These are phyloP conservation scores for Globisporangium nagaii DNA, from an alignment of 352 stramenopile species.

Conservation along the genomic window DNA sequence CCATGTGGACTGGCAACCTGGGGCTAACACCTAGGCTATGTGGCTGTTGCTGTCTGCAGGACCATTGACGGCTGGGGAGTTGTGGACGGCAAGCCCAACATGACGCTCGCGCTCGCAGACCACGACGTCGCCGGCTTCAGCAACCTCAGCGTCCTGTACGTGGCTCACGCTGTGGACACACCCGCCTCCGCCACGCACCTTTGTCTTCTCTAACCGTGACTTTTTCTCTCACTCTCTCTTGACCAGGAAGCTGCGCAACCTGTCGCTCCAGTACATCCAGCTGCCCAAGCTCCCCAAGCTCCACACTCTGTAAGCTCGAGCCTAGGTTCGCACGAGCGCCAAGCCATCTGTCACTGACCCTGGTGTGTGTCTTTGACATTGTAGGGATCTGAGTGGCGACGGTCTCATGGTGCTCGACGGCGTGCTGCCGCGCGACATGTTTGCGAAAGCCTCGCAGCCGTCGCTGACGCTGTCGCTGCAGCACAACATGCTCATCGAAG, in stretches of 20 bases:
- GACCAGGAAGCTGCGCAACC: constrained; percentile 8
- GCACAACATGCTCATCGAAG: constrained; percentile 4
- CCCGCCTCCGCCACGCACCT: no score
- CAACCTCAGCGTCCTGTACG: constrained; percentile 1
- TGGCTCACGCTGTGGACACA: no score
- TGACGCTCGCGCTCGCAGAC: constrained; percentile 2
- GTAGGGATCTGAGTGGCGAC: constrained; percentile 6
- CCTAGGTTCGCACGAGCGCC: no score
- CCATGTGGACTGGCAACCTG: no score
- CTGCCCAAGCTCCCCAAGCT: neutral
- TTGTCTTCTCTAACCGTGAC: no score
- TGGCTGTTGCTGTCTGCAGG: neutral
- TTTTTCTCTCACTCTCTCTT: neutral
- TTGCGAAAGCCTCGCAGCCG: neutral
- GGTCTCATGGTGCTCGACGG: constrained; percentile 3
- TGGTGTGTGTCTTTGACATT: neutral
- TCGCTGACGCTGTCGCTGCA: constrained; percentile 2
- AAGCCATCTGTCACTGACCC: neutral
- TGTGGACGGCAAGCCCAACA: neutral
- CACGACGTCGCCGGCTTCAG: neutral
- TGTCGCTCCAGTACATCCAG: constrained; percentile 6
- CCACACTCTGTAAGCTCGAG: constrained; percentile 10
- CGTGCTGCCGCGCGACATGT: neutral
- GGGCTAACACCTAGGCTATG: neutral
- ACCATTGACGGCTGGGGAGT: constrained; percentile 3